Evolutionary conservation across 805 yeast species (phyloP).

Genomic region (Myxozyma melibiosi): DNA sequence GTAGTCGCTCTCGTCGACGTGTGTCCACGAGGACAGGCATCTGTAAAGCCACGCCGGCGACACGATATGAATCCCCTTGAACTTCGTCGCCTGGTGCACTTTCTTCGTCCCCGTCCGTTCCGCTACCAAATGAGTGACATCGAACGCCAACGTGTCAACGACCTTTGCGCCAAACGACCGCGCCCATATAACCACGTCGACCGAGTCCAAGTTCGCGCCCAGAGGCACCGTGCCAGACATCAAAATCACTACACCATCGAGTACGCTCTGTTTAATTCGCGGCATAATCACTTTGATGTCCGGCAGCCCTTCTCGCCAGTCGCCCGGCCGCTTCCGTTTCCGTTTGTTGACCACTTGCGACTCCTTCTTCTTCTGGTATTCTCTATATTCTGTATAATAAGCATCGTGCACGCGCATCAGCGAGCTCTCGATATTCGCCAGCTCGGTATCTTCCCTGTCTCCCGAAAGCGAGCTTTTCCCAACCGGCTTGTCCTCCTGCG

Average conservation of each 20-base stretch:
- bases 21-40: slow-evolving; percentile 77
- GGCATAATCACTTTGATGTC: slow-evolving; percentile 75
- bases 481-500: slow-evolving; percentile 6
- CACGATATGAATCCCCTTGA: slow-evolving; percentile 69
- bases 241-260: slow-evolving; percentile 67
- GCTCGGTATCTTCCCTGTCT: slow-evolving; percentile 3
- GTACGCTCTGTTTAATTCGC: slow-evolving; percentile 65
- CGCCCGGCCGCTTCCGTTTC: slow-evolving; percentile 22
- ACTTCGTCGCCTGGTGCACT: slow-evolving; percentile 74
- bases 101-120: slow-evolving; percentile 68
- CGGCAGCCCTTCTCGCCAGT: slow-evolving; percentile 45
- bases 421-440: slow-evolving; percentile 1
- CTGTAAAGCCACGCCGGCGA: slow-evolving; percentile 91
- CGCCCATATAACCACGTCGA: slow-evolving; percentile 92
- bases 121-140: slow-evolving; percentile 88
- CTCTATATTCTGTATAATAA: slow-evolving; percentile 55
- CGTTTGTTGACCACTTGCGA: slow-evolving; percentile 17
- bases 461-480: slow-evolving; percentile 50
- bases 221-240: slow-evolving; percentile 90
- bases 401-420: slow-evolving; percentile 60
- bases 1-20: slow-evolving; percentile 62
- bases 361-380: not conserved
- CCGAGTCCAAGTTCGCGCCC: slow-evolving; percentile 66
- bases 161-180: slow-evolving; percentile 88
- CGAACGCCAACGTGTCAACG: slow-evolving; percentile 64